Percentiles rank a stretch among this genome's conserved stretches.
Evolutionary conservation across 73 alveolate genomes (phyloP).

Genomic region (Paramecium bursaria): DNA sequence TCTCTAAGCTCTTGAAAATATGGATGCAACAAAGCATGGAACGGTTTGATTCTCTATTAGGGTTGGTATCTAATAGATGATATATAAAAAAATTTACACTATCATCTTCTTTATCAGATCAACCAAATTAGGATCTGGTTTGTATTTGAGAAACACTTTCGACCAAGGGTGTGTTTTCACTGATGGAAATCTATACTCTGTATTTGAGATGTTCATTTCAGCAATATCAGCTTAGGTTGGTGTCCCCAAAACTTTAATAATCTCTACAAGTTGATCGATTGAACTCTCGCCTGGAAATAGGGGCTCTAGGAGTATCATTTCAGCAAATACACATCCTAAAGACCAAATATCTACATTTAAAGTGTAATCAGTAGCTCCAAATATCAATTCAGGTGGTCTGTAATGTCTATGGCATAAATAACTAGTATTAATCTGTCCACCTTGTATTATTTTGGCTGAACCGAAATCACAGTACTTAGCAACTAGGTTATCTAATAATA

Average conservation of each 20-base stretch:
- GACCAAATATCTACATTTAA: constrained; percentile 84
- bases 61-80: no score
- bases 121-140: constrained; percentile 38
- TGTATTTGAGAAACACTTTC: constrained; percentile 10
- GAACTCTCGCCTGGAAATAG: constrained; percentile 86
- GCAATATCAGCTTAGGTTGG: constrained; percentile 85
- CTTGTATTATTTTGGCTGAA: constrained; percentile 84
- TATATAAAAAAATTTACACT: no score
- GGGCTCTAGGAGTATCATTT: constrained; percentile 82
- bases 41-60: constrained; percentile 43
- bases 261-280: constrained; percentile 81
- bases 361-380: constrained; percentile 76
- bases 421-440: constrained; percentile 85
- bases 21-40: constrained; percentile 56
- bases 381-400: constrained; percentile 89
- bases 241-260: constrained; percentile 88
- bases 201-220: constrained; percentile 85
- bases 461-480: constrained; percentile 90
- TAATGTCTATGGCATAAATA: constrained; percentile 86
- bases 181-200: constrained; percentile 83
- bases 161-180: constrained; percentile 22
- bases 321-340: constrained; percentile 93
- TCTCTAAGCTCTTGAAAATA: constrained; percentile 9
- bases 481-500: constrained; percentile 82
- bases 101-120: neutral